phyloP scores from a whole-genome alignment of 2,329 filamentous ascomycete genomes.

The Diaporthe aspalathi region DNA sequence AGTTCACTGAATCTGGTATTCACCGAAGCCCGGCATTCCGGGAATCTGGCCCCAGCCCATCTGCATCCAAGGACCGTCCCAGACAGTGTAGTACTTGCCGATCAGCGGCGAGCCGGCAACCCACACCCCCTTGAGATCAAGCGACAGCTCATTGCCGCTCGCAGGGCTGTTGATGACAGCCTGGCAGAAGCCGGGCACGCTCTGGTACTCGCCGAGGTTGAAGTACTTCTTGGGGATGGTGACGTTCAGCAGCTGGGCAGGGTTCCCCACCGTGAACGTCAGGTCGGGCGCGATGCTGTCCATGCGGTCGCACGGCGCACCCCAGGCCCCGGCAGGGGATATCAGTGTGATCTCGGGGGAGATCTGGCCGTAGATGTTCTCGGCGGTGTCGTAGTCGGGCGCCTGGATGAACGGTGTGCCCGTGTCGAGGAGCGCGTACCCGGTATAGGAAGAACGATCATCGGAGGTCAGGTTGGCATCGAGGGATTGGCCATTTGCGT shows the following conservation, averaged over 20 bases:
- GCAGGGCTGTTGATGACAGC: slow-evolving; percentile 46
- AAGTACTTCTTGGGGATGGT: slow-evolving; percentile 47
- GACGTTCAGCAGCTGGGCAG: slow-evolving; percentile 42
- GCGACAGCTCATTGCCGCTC: slow-evolving; percentile 36
- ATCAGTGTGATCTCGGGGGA: slow-evolving; percentile 47
- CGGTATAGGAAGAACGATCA: not conserved
- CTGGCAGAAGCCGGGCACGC: slow-evolving; percentile 47
- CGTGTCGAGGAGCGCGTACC: slow-evolving; percentile 47
- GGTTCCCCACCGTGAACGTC: slow-evolving; percentile 46
- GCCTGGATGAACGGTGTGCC: slow-evolving; percentile 48
- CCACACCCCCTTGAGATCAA: slow-evolving; percentile 44
- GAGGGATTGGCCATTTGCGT: slow-evolving; percentile 42
- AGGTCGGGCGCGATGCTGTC: slow-evolving; percentile 46
- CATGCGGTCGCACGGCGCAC: slow-evolving; percentile 47
- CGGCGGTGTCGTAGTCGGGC: slow-evolving; percentile 46
- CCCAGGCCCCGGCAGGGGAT: slow-evolving; percentile 49
- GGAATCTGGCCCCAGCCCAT: slow-evolving; percentile 42
- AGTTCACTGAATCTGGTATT: no score
- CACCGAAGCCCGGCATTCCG: not conserved
- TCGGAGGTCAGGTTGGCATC: slow-evolving; percentile 37
- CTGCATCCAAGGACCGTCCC: slow-evolving; percentile 46
- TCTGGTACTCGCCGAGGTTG: slow-evolving; percentile 49
- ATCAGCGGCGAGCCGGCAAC: slow-evolving; percentile 49
- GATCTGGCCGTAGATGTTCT: slow-evolving; percentile 47
- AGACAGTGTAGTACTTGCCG: slow-evolving; percentile 52